These are phyloP conservation scores for carrot (Daucus carota) DNA, from an alignment of 129 eudicot species.

Conservation along the genomic window DNA sequence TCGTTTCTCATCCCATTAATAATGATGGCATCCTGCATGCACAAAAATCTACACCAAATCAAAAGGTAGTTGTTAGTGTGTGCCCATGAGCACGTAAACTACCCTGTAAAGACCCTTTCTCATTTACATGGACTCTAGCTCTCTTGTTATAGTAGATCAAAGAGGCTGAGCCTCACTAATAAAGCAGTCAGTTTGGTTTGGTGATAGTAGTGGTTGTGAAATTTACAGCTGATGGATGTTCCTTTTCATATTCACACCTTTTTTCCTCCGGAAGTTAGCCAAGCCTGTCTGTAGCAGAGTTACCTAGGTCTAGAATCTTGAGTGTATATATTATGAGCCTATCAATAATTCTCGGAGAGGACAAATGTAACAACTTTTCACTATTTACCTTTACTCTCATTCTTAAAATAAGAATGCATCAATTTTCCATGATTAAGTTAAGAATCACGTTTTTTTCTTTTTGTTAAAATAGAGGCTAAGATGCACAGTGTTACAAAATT, in stretches of 20 bases:
- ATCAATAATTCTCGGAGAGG: not conserved
- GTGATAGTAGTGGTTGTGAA: slow-evolving; percentile 2
- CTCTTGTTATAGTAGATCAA: not conserved
- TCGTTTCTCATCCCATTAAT: no score
- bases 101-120: no score
- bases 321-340: not conserved
- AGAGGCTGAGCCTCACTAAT: not conserved
- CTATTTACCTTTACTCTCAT: not conserved
- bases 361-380: not conserved
- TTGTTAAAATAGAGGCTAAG: no score
- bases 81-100: no score
- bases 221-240: not conserved
- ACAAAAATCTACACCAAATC: no score
- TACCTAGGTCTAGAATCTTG: slow-evolving; percentile 9
- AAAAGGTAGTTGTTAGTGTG: no score
- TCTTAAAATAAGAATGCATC: no score
- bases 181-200: slow-evolving; percentile 1
- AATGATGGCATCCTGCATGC: no score
- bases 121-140: no score
- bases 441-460: no score
- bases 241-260: not conserved
- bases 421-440: no score
- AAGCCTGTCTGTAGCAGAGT: slow-evolving; percentile 1
- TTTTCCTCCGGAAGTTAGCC: not conserved
- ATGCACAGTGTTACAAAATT: no score